Evolutionary conservation across 2,329 filamentous ascomycete genomes (phyloP).

Genomic region (Hypoxylon sp.): DNA sequence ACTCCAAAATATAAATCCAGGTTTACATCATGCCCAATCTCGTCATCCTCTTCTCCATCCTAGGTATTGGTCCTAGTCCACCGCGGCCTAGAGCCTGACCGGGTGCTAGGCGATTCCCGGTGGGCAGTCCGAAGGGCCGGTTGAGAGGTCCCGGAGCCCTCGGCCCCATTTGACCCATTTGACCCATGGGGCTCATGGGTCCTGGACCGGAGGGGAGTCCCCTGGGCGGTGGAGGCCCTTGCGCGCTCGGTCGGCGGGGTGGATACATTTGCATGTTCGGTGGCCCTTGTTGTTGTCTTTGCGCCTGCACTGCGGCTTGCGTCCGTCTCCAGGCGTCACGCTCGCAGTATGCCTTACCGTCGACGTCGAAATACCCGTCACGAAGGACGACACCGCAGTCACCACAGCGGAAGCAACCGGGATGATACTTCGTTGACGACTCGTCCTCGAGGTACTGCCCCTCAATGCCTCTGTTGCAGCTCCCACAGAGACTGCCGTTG

Average conservation of each 20-base stretch:
- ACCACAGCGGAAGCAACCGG: slow-evolving; percentile 85
- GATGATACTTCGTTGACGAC: slow-evolving; percentile 82
- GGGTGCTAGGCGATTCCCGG: slow-evolving; percentile 52
- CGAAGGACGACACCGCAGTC: slow-evolving; percentile 80
- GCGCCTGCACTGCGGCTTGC: slow-evolving; percentile 56
- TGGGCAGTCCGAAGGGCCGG: slow-evolving; percentile 53
- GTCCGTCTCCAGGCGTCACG: slow-evolving; percentile 78
- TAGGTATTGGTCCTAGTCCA: slow-evolving; percentile 55
- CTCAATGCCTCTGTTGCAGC: slow-evolving; percentile 88
- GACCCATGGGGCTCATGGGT: slow-evolving; percentile 20
- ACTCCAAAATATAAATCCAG: not conserved
- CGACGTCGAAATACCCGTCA: slow-evolving; percentile 92
- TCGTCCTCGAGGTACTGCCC: slow-evolving; percentile 93
- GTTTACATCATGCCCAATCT: slow-evolving; percentile 67
- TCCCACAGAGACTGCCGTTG: slow-evolving; percentile 86
- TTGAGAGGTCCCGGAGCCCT: slow-evolving; percentile 43
- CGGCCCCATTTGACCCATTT: slow-evolving; percentile 21
- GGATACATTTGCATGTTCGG: slow-evolving; percentile 40
- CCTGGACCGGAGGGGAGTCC: slow-evolving; percentile 48
- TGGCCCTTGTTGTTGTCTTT: slow-evolving; percentile 43
- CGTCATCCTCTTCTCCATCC: slow-evolving; percentile 73
- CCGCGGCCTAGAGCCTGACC: slow-evolving; percentile 54
- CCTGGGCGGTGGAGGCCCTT: slow-evolving; percentile 42
- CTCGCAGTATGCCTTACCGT: slow-evolving; percentile 85
- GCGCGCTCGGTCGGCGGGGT: slow-evolving; percentile 41